phyloP scores from a whole-genome alignment of 495 filamentous ascomycete genomes.

The Astrothelium subdiscretum region DNA sequence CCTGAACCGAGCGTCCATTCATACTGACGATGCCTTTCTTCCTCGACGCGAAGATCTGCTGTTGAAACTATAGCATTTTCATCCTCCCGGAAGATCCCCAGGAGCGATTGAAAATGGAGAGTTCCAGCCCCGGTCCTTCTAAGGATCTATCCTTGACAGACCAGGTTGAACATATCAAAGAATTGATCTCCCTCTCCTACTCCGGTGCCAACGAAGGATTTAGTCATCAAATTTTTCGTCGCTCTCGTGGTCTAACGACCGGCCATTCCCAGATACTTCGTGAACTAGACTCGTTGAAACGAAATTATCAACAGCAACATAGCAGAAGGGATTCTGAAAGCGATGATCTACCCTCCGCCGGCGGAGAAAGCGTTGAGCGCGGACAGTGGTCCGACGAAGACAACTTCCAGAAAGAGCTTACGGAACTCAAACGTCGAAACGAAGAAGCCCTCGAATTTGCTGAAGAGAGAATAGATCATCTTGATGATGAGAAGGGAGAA shows the following conservation, averaged over 20 bases:
- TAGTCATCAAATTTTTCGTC: constrained; percentile 6
- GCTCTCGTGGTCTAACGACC: constrained; percentile 11
- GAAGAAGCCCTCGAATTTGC: constrained; percentile 9
- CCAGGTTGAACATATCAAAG: constrained; percentile 18
- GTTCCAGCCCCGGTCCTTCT: neutral
- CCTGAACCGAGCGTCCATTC: neutral
- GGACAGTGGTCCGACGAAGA: constrained; percentile 1
- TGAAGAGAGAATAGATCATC: neutral
- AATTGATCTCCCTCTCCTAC: constrained; percentile 10
- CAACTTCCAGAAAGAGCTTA: neutral
- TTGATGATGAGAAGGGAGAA: neutral
- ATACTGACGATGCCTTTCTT: too few species aligned
- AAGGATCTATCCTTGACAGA: constrained; percentile 1
- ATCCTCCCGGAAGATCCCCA: neutral
- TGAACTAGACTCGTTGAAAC: constrained; percentile 12
- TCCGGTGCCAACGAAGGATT: neutral
- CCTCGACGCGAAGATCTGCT: too few species aligned
- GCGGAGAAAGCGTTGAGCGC: neutral
- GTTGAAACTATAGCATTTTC: too few species aligned
- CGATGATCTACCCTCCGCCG: neutral
- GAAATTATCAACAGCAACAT: constrained; percentile 5
- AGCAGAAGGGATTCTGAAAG: neutral
- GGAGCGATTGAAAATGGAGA: neutral
- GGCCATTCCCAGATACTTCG: constrained; percentile 8
- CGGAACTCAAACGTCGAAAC: constrained; percentile 5